A percentile compares a stretch with the other conserved stretches of the same genome.
Conservation (phyloP, 179 eudicot genomes). For the Beta macrorhiza region DNA sequence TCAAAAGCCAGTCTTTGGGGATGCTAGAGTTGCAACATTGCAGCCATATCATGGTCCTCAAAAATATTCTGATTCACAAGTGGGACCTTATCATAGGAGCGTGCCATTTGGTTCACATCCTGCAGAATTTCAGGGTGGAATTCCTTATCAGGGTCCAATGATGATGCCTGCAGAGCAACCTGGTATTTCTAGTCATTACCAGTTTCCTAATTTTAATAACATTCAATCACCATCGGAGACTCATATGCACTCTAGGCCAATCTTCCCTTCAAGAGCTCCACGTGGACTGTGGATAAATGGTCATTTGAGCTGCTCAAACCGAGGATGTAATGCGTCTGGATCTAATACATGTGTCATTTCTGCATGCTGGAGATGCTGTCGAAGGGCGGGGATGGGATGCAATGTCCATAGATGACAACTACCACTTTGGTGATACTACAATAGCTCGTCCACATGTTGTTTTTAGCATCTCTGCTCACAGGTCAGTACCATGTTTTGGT, state of each 20-base stretch:
- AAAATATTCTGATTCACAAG: slow-evolving; percentile 23
- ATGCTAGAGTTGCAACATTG: slow-evolving; percentile 10
- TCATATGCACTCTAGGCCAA: slow-evolving; percentile 10
- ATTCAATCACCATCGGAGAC: slow-evolving; percentile 8
- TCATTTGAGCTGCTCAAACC: slow-evolving; percentile 25
- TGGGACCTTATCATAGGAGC: slow-evolving; percentile 23
- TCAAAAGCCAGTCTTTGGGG: slow-evolving; percentile 15
- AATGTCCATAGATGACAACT: slow-evolving; percentile 32
- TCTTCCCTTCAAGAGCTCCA: slow-evolving; percentile 7
- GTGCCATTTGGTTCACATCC: slow-evolving; percentile 17
- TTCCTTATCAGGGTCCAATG: slow-evolving; percentile 11
- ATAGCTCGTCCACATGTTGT: slow-evolving; percentile 3
- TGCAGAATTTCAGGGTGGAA: slow-evolving; percentile 12
- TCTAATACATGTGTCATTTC: slow-evolving; percentile 31
- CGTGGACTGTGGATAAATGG: slow-evolving; percentile 16
- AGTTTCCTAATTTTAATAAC: slow-evolving; percentile 14
- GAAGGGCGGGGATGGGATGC: slow-evolving; percentile 36
- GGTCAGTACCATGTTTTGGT: slow-evolving; percentile 18
- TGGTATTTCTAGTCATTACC: slow-evolving; percentile 3
- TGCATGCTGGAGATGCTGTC: slow-evolving; percentile 43
- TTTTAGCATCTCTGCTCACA: slow-evolving; percentile 11
- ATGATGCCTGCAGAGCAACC: slow-evolving; percentile 14
- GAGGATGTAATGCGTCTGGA: slow-evolving; percentile 33
- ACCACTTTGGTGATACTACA: background rate
- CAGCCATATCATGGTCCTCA: slow-evolving; percentile 27